Evolutionary conservation across 1,284 basidiomycete genomes (phyloP), one percentile per base, ranked within the genome.

Genomic region (Cryptococcus sp.): DNA sequence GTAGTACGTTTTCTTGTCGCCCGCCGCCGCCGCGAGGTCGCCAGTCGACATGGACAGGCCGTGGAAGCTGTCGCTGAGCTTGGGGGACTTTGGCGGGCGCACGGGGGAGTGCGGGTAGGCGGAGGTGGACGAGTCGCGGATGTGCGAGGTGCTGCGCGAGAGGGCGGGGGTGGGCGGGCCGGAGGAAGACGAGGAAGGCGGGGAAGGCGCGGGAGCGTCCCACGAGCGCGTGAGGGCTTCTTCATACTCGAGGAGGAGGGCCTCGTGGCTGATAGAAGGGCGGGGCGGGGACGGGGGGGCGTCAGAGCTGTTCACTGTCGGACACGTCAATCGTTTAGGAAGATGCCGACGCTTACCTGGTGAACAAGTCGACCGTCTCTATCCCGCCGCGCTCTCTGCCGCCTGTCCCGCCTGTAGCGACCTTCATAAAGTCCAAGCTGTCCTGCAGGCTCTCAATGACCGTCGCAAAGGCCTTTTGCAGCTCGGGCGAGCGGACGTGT

Each of bases 241-340:
- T 76, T 98, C 95, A 72, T 93, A 98, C 60, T 88, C 86, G 16
- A 98, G 83, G 82, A 96, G 87, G 52, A 98, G 81, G 4, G 93
- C 94, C 78, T 97, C 93, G 72, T 96, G 93, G 73, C 90, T 93
- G 53, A n/a, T n/a, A n/a, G n/a, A n/a, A n/a, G n/a, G n/a, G n/a
- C n/a, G n/a, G n/a, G n/a, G n/a, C n/a, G n/a, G n/a, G n/a, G n/a
- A n/a, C n/a, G n/a, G n/a, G n/a, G n/a, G n/a, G n/a, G 40, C 57
- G 51, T 24, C 35, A 18, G 38, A 38, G 16, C 21, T 40, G 20
- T 33, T n/a, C n/a, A n/a, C n/a, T n/a, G n/a, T n/a, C n/a, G n/a
- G n/a, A n/a, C n/a, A n/a, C n/a, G n/a, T n/a, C n/a, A n/a, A n/a
- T n/a, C n/a, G n/a, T n/a, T n/a, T n/a, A n/a, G n/a, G n/a, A n/a